Evolutionary conservation across 176 grass and related monocot species (phyloP).

Genomic region (Saccharum officinarum): DNA sequence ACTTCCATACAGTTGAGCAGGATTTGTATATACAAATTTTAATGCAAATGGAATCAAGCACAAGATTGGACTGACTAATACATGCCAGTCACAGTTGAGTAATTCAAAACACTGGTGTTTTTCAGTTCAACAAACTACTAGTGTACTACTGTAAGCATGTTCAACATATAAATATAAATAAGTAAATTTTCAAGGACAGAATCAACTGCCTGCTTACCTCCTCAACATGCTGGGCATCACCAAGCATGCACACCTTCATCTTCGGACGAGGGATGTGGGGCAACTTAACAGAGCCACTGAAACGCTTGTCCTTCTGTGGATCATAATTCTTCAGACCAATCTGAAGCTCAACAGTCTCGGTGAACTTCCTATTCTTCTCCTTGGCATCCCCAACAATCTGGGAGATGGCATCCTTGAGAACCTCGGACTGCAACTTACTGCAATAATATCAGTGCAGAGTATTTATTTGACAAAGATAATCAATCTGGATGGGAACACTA

Average conservation of each 20-base stretch:
- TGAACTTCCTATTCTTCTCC: conserved; percentile 79
- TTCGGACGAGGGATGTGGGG: conserved; percentile 76
- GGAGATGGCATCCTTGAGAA: conserved; percentile 59
- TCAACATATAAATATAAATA: background rate
- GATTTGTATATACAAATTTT: background rate
- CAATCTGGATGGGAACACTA: background rate
- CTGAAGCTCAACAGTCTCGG: conserved; percentile 73
- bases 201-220: conserved; percentile 36
- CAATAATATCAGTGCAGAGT: background rate
- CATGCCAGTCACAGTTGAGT: background rate
- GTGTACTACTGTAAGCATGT: background rate
- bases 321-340: conserved; percentile 92
- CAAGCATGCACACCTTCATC: conserved; percentile 93
- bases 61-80: too few species aligned
- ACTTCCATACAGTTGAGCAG: background rate
- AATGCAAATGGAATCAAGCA: background rate
- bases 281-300: conserved; percentile 76
- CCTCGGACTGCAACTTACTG: conserved; percentile 69
- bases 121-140: background rate
- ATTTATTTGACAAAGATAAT: background rate
- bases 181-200: background rate
- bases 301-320: conserved; percentile 82
- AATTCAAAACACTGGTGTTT: background rate
- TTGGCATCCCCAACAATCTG: conserved; percentile 45
- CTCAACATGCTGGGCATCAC: conserved; percentile 73